Conservation (phyloP, 78 protist species). For the Dictyostelium intermedium region DNA sequence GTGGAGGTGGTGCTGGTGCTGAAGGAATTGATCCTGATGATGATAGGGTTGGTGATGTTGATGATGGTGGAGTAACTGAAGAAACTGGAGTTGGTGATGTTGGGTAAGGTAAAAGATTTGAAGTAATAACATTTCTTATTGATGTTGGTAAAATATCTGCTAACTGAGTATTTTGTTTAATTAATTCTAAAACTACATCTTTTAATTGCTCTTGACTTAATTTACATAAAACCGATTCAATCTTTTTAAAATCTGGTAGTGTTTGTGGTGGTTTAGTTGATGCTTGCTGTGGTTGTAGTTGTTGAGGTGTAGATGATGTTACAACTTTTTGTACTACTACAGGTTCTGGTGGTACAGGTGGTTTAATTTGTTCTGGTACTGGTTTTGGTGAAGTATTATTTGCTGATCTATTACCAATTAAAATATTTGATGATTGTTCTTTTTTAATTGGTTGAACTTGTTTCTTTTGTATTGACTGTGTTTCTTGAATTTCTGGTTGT, state of each 20-base stretch:
- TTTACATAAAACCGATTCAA: constrained; percentile 15
- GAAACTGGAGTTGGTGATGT: not conserved
- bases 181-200: constrained; percentile 30
- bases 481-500: not conserved
- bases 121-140: constrained; percentile 36
- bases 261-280: not conserved
- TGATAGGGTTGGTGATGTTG: not conserved
- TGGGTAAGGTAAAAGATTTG: not conserved
- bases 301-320: not conserved
- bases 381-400: not conserved
- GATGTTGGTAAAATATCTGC: constrained; percentile 32
- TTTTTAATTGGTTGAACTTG: not conserved
- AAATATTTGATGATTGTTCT: not conserved
- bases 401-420: not conserved
- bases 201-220: constrained; percentile 43
- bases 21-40: not conserved
- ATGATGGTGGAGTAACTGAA: constrained; percentile 8
- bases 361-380: not conserved
- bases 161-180: constrained; percentile 4
- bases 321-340: not conserved
- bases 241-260: constrained; percentile 65
- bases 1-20: not conserved
- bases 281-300: not conserved
- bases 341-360: not conserved
- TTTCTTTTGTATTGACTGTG: not conserved